Conservation (phyloP, 2,329 filamentous ascomycete genomes). For the Colletotrichum lupini region DNA sequence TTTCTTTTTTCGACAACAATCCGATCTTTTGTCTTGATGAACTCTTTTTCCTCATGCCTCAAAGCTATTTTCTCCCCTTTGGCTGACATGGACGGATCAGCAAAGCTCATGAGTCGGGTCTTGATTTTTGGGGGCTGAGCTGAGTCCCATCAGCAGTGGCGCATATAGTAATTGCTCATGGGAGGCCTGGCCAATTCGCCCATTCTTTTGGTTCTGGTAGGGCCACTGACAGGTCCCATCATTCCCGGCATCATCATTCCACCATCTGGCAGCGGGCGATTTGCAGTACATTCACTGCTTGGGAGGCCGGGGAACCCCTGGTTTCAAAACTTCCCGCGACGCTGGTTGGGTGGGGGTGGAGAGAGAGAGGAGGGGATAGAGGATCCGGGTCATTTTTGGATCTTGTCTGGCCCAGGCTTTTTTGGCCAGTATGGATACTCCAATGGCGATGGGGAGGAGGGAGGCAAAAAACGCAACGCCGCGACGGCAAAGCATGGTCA, state of each 20-base stretch:
- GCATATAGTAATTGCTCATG: neutral
- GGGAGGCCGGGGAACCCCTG: conserved; percentile 13
- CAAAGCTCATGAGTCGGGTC: neutral
- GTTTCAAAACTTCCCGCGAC: conserved; percentile 22
- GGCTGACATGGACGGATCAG: neutral
- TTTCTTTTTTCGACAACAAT: neutral
- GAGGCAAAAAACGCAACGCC: neutral
- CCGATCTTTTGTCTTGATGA: conserved; percentile 9
- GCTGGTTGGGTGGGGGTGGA: conserved; percentile 24
- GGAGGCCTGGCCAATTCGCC: neutral
- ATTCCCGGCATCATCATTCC: neutral
- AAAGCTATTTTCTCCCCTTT: neutral
- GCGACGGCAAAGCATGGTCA: neutral
- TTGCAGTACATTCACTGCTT: neutral
- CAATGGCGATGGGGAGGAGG: neutral
- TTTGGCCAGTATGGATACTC: neutral
- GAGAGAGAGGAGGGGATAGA: neutral
- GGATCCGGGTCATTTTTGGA: neutral
- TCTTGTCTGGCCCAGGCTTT: neutral
- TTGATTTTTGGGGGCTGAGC: neutral
- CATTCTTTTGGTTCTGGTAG: neutral
- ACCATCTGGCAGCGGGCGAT: neutral
- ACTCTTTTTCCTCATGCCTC: neutral
- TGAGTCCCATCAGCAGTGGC: neutral
- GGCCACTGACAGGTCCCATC: neutral